Conservation (phyloP, 1,284 basidiomycete species). For the Sanguinoderma infundibulare region DNA sequence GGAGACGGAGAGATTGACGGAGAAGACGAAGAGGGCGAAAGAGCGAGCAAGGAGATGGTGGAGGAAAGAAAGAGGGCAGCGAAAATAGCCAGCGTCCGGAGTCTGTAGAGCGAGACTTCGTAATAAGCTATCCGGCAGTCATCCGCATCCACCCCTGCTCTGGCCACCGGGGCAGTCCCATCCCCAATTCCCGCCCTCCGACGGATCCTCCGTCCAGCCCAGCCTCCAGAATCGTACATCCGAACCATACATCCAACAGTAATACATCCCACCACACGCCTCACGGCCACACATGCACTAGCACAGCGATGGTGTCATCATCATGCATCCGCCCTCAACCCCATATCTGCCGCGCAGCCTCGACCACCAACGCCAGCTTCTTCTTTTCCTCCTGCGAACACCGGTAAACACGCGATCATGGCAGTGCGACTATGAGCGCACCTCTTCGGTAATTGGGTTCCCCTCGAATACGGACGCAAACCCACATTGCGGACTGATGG, state of each 20-base stretch:
- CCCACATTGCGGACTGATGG: slow-evolving; percentile 76
- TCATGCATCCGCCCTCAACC: slow-evolving; percentile 7
- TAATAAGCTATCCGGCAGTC: background rate
- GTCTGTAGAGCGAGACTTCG: background rate
- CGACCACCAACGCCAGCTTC: slow-evolving; percentile 56
- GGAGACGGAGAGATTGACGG: background rate
- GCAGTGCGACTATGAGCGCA: slow-evolving; percentile 31
- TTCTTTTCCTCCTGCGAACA: slow-evolving; percentile 34
- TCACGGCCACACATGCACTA: background rate
- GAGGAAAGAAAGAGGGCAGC: background rate
- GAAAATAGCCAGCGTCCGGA: background rate
- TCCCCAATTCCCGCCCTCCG: background rate
- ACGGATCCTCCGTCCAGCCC: background rate
- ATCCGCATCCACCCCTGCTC: background rate
- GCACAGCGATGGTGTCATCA: background rate
- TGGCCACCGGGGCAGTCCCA: background rate
- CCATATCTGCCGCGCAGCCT: slow-evolving; percentile 59
- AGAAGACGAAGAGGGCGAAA: slow-evolving; percentile 4
- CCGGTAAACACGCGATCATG: background rate
- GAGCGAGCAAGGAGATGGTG: slow-evolving; percentile 8
- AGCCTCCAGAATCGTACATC: background rate
- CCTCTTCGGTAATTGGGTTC: slow-evolving; percentile 62
- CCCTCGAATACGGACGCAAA: slow-evolving; percentile 74
- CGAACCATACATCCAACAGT: background rate
- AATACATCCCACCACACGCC: too few species aligned